phyloP scores from a whole-genome alignment of 148 eudicot genomes.

The Diospyros kaki region DNA sequence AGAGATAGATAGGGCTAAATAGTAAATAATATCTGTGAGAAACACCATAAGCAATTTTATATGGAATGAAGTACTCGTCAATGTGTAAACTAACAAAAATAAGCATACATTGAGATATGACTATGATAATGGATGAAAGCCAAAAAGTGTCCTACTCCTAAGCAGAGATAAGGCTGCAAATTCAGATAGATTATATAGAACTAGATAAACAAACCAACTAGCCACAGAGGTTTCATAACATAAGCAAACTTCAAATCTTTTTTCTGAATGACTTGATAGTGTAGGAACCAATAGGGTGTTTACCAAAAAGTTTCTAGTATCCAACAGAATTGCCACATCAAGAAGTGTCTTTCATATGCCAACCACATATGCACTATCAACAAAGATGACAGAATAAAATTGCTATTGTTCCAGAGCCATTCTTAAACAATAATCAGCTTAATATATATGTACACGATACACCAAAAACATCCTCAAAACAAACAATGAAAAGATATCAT shows the following conservation, averaged over 20 bases:
- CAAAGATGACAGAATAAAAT: neutral
- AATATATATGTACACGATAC: too few species aligned
- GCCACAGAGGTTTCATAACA: neutral
- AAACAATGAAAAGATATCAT: too few species aligned
- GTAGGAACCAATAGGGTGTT: neutral
- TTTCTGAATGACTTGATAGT: neutral
- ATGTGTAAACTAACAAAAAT: neutral
- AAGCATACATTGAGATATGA: neutral
- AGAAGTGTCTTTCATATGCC: neutral
- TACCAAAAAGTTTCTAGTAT: neutral
- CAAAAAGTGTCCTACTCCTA: slow-evolving; percentile 1
- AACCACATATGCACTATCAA: neutral
- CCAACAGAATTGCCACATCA: neutral
- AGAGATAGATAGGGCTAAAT: too few species aligned
- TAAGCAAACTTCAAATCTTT: neutral
- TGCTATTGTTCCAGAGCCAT: too few species aligned
- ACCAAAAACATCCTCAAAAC: too few species aligned
- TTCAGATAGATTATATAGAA: neutral
- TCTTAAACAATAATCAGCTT: too few species aligned
- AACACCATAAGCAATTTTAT: neutral
- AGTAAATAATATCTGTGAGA: neutral
- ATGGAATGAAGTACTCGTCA: neutral
- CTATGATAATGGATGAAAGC: neutral
- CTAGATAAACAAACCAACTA: neutral
- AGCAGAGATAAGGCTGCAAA: neutral